phyloP scores from a whole-genome alignment of 2,329 filamentous ascomycete species.

The Talaromyces pinophilus region DNA sequence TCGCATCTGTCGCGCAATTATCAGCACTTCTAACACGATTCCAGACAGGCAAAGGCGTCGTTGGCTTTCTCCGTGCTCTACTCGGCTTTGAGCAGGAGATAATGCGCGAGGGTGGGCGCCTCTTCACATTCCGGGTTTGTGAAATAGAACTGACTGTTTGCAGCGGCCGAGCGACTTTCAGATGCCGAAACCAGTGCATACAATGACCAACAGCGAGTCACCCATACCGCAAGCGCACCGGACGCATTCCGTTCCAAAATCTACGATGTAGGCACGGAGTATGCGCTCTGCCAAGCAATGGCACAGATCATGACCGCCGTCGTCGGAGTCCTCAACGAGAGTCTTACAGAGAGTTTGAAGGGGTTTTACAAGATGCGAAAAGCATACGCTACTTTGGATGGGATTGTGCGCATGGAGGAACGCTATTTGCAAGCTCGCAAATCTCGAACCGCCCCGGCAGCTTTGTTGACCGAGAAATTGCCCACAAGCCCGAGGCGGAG shows the following conservation, averaged over 20 bases:
- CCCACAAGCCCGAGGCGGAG: conserved; percentile 5
- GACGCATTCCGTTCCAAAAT: conserved; percentile 61
- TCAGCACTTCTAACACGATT: background rate
- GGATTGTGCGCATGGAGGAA: conserved; percentile 73
- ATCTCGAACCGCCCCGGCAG: conserved; percentile 20
- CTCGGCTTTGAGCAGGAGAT: conserved; percentile 89
- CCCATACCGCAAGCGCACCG: conserved; percentile 59
- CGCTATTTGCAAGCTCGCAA: conserved; percentile 50
- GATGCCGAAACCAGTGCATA: conserved; percentile 76
- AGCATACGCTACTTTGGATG: conserved; percentile 79
- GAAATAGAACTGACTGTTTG: conserved; percentile 26
- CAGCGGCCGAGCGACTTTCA: conserved; percentile 68
- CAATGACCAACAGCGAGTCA: conserved; percentile 72
- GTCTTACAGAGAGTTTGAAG: conserved; percentile 83
- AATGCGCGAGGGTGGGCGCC: conserved; percentile 68
- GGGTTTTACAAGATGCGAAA: conserved; percentile 92
- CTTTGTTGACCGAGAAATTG: conserved; percentile 26
- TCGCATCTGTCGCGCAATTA: conserved; percentile 9
- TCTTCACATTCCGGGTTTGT: conserved; percentile 9
- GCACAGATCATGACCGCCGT: conserved; percentile 87
- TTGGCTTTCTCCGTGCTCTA: conserved; percentile 81
- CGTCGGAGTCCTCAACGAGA: conserved; percentile 87
- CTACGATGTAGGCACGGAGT: conserved; percentile 84
- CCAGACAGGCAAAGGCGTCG: conserved; percentile 75
- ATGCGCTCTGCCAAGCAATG: conserved; percentile 78